A percentile compares a stretch with the other conserved stretches of the same genome.
These are phyloP conservation scores for Cercospora zeae-maydis DNA, from an alignment of 2,329 filamentous ascomycete genomes.

Conservation along the genomic window DNA sequence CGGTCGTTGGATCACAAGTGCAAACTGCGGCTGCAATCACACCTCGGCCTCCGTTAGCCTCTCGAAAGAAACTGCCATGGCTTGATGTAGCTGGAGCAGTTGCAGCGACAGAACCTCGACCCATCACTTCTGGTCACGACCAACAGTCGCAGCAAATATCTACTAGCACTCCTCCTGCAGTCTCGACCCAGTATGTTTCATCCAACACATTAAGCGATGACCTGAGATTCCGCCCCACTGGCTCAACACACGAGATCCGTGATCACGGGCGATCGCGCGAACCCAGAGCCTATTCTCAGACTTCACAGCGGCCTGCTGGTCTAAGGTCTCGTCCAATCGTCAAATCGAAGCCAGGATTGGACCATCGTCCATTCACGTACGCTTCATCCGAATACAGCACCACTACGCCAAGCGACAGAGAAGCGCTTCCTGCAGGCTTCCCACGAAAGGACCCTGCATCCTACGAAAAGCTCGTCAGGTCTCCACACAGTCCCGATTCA, in stretches of 20 bases:
- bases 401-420: constrained; percentile 11
- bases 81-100: neutral
- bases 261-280: neutral
- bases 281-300: constrained; percentile 13
- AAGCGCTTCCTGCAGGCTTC: constrained; percentile 8
- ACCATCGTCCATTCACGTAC: constrained; percentile 9
- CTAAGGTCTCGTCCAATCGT: neutral
- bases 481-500: neutral
- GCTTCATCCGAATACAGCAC: constrained; percentile 32
- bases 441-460: constrained; percentile 25
- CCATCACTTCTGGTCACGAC: neutral
- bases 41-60: neutral
- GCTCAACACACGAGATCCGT: constrained; percentile 22
- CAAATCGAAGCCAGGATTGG: neutral
- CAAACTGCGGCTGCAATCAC: neutral
- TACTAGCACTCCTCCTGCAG: neutral
- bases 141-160: neutral
- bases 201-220: constrained; percentile 11
- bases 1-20: neutral
- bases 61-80: constrained; percentile 30
- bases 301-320: constrained; percentile 10
- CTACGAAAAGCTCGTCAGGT: constrained; percentile 24
- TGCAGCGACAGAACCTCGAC: neutral
- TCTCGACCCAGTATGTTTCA: neutral
- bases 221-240: constrained; percentile 22